These are phyloP conservation scores for Pelargonium cotyledonis DNA, from an alignment of 441 rosid genomes.

Conservation along the genomic window DNA sequence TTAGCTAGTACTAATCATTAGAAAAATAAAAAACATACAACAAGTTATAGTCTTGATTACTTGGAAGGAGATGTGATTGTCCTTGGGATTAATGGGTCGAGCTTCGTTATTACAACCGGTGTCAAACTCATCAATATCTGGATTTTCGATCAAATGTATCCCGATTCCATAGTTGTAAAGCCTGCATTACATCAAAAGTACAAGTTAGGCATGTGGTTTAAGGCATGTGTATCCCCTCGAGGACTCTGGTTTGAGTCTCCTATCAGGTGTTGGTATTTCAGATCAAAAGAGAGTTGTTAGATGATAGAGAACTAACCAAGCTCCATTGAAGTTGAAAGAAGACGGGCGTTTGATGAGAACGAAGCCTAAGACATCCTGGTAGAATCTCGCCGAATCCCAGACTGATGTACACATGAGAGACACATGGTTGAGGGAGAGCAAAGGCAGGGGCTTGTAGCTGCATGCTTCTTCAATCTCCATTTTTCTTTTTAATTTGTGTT, in stretches of 20 bases:
- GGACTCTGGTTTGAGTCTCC: too few relatives aligned
- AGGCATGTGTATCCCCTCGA: too few relatives aligned
- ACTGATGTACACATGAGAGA: conserved; percentile 34
- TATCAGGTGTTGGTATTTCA: too few relatives aligned
- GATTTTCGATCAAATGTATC: conserved; percentile 36
- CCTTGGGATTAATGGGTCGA: conserved; percentile 57
- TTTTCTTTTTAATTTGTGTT: not conserved
- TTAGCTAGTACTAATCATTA: not conserved
- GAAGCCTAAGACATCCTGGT: conserved; percentile 56
- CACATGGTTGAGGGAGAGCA: conserved; percentile 54
- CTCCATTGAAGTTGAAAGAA: conserved; percentile 71
- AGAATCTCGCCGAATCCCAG: conserved; percentile 44
- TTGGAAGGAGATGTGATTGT: conserved; percentile 66
- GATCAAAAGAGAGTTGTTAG: too few relatives aligned
- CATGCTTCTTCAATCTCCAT: conserved; percentile 44
- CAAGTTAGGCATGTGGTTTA: too few relatives aligned
- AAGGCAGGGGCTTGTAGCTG: conserved; percentile 34
- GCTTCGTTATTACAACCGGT: conserved; percentile 44
- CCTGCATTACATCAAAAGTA: conserved; percentile 25
- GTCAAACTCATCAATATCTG: not conserved
- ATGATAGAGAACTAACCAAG: conserved; percentile 34
- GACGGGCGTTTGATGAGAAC: conserved; percentile 63
- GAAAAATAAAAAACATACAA: not conserved
- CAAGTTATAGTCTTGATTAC: conserved; percentile 16
- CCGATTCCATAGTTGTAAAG: conserved; percentile 49